Evolutionary conservation across 345 rosid species (phyloP), one percentile per base, ranked within the genome.

Genomic region (Bruguiera sexangula): DNA sequence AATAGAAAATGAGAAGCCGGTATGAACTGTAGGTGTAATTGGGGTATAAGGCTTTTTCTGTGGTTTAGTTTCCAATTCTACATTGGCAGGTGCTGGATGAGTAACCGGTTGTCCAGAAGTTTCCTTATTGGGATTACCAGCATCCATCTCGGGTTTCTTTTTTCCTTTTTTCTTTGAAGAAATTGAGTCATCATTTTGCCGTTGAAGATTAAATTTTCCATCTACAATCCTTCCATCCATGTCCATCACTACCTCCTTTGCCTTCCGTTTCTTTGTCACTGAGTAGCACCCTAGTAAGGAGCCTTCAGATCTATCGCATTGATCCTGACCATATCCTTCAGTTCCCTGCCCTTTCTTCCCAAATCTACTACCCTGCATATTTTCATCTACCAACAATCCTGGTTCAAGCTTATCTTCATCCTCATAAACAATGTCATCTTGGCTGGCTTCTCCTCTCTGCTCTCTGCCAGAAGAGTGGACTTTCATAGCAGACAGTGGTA

Each of bases 1-100:
- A 59, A 96, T 83, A 55, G 99, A 92, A 85, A 96, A 96, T 27
- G 98, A 92, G 82, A 96, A 92, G 68, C 96, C 91, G 39, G 94
- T 81, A 74, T 89, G 98, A 78, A 90, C 94, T 39, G 99, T 90
- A 1, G 99, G 99, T 27, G 90, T 90, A 69, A 96, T 92, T 79
- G 90, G 86, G 51, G 85, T 84, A 82, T 85, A 92, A 6, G 94
- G 86, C 75, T 92, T 96, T 81, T 90, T 96, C 77, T 82, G 89
- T 32, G 87, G 93, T 68, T 87, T 87, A 46, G 76, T 80, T 80
- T 92, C 96, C 57, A 78, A 71, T 85, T 89, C 99, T 63, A 80
- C 67, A 69, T 87, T 94, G 48, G 75, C 61, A 43, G 76, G 66
- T 68, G 76, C 86, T 6, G 69, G 76, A 73, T 87, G 90, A 62